Percentiles rank a stretch among this genome's conserved stretches.
phyloP scores from a whole-genome alignment of 441 rosid genomes.

The Corymbia citriodora region DNA sequence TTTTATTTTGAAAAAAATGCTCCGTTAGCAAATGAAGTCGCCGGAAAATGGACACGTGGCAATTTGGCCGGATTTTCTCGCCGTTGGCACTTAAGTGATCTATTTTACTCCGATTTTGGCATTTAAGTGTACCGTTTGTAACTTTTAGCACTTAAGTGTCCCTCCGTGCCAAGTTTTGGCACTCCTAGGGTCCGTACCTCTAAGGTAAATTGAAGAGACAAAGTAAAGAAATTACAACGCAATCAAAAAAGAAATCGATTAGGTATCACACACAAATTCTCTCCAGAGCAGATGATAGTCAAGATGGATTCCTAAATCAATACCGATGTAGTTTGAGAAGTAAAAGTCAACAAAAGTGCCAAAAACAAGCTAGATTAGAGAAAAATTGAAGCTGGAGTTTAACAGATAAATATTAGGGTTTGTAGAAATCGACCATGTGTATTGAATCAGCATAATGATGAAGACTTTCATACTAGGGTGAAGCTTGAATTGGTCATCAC shows the following conservation, averaged over 20 bases:
- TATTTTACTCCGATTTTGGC: too few species aligned
- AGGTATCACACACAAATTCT: neutral
- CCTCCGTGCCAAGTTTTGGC: too few species aligned
- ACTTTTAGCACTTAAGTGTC: too few species aligned
- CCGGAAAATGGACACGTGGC: too few species aligned
- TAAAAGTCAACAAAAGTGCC: neutral
- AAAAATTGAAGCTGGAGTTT: neutral
- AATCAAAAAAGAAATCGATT: neutral
- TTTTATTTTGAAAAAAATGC: too few species aligned
- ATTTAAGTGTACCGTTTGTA: too few species aligned
- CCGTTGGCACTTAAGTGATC: too few species aligned
- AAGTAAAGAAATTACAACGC: neutral
- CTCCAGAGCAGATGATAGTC: neutral
- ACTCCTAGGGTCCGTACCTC: too few species aligned
- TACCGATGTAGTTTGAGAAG: neutral
- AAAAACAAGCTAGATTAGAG: neutral
- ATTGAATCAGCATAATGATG: neutral
- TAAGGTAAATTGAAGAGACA: neutral
- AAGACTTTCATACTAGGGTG: neutral
- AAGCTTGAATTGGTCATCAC: neutral
- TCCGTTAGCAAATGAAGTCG: too few species aligned
- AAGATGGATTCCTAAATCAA: neutral
- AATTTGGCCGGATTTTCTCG: too few species aligned
- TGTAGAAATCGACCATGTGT: neutral
- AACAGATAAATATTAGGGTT: neutral